Evolutionary conservation across 257 asterid genomes (phyloP).

Genomic region (Rhazya stricta): DNA sequence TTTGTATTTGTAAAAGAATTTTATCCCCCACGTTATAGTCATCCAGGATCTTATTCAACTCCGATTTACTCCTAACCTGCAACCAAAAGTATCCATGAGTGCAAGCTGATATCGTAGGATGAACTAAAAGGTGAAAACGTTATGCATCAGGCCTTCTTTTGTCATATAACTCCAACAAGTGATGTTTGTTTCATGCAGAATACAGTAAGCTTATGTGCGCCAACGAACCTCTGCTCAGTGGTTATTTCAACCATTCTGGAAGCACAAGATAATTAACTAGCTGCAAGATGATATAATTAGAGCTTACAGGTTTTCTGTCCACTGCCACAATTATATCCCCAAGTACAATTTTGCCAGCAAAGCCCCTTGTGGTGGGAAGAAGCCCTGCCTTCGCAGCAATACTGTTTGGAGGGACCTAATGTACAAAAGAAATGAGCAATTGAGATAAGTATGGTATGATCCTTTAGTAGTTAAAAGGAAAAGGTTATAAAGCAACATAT

Average conservation of each 20-base stretch:
- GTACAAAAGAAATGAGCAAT: conserved; percentile 8
- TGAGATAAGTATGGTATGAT: not conserved
- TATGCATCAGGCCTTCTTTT: not conserved
- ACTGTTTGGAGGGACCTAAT: conserved; percentile 73
- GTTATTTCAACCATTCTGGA: not conserved
- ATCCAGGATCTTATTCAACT: conserved; percentile 57
- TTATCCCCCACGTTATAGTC: conserved; percentile 70
- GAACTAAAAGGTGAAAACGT: not conserved
- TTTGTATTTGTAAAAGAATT: conserved; percentile 51
- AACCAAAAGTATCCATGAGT: conserved; percentile 6
- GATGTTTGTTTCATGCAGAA: not conserved
- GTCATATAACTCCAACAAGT: not conserved
- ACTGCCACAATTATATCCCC: conserved; percentile 83
- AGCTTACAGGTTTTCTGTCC: conserved; percentile 62
- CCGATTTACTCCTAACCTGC: conserved; percentile 81
- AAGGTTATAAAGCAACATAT: not conserved
- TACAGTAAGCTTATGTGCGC: not conserved
- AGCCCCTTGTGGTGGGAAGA: conserved; percentile 76
- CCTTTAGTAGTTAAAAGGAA: not conserved
- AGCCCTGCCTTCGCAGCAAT: conserved; percentile 73
- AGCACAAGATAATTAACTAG: not conserved
- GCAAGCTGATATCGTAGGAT: not conserved
- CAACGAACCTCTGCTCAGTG: not conserved
- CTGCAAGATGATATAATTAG: not conserved
- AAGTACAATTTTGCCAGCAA: conserved; percentile 79